Base-by-base conservation (phyloP, 352 stramenopile genomes). In the Pythium folliculosum region DNA sequence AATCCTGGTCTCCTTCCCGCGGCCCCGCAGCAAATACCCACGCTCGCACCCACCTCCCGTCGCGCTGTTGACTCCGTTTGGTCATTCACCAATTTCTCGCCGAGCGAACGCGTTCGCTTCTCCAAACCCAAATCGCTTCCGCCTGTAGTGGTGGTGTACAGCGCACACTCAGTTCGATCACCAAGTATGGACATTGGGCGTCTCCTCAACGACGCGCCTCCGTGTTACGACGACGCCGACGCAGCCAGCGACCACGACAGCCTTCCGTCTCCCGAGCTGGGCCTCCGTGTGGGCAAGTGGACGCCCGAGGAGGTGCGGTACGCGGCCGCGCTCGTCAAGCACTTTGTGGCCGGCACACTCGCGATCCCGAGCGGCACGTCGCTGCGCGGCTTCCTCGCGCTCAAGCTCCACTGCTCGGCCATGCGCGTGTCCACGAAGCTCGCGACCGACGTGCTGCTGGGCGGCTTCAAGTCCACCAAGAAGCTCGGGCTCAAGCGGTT, bases 351-450 rank as follows among this genome's bases (percentile, higher is more conserved):
- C 5, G 69, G 69, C n/a, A 40, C 61, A 35, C 62, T 77, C 16
- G 19, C 57, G 14, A 53, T 77, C n/a, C 45, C 51, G 7, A 61
- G 61, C 12, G 71, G 71, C 35, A 60, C 53, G 16, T 75, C 71
- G 49, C 43, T 77, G 21, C 66, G 71, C 6, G 35, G 55, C 45
- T 74, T 72, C 32, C 60, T 77, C 25, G 66, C 71, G 13, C 65
- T 71, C 43, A 77, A 75, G 37, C 67, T 77, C 7, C 64, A 60
- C 7, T 77, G 71, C 51, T 75, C 66, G 21, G 40, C 66, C 1
- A 77, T 77, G 71, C 62, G 71, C 10, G 57, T 77, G 14, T 75
- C 71, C 30, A 77, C 69, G 21, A 77, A 77, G 47, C 60, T 77
- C 8, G 25, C 68, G 16, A 69, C 48, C 35, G 55, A 71, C 10